Conservation (phyloP, 2,329 filamentous ascomycete genomes). For the Pezicula rhizophila region DNA sequence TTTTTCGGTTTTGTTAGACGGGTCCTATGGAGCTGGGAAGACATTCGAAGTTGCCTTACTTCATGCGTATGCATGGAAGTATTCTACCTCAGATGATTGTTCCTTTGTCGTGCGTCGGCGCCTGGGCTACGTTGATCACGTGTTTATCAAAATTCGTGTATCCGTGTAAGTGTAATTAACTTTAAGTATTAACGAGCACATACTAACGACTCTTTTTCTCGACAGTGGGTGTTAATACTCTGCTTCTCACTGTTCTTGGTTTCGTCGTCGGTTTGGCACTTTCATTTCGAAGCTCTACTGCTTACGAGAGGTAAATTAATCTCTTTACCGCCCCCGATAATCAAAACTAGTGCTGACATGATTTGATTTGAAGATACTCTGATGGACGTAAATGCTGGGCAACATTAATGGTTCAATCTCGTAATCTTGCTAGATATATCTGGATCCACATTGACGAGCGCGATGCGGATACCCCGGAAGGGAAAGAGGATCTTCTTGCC, state of each 20-base stretch:
- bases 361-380: slow-evolving; percentile 34
- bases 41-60: slow-evolving; percentile 72
- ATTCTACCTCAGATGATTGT: slow-evolving; percentile 70
- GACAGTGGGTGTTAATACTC: slow-evolving; percentile 51
- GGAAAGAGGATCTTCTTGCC: slow-evolving; percentile 61
- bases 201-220: background rate
- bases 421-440: slow-evolving; percentile 69
- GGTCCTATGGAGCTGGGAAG: slow-evolving; percentile 64
- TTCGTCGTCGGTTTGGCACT: slow-evolving; percentile 76
- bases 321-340: background rate
- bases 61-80: slow-evolving; percentile 70
- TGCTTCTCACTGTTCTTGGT: slow-evolving; percentile 71
- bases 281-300: slow-evolving; percentile 70
- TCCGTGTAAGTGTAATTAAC: slow-evolving; percentile 1
- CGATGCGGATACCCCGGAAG: slow-evolving; percentile 37
- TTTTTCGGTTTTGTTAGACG: slow-evolving; percentile 12
- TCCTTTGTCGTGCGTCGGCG: slow-evolving; percentile 55
- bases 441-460: slow-evolving; percentile 73
- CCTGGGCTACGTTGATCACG: slow-evolving; percentile 63
- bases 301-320: slow-evolving; percentile 55
- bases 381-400: slow-evolving; percentile 62
- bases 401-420: slow-evolving; percentile 52
- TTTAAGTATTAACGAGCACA: slow-evolving; percentile 7
- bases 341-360: no score
- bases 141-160: slow-evolving; percentile 18